Conservation (phyloP, 768 basidiomycete species). For the Exsudoporus frostii region DNA sequence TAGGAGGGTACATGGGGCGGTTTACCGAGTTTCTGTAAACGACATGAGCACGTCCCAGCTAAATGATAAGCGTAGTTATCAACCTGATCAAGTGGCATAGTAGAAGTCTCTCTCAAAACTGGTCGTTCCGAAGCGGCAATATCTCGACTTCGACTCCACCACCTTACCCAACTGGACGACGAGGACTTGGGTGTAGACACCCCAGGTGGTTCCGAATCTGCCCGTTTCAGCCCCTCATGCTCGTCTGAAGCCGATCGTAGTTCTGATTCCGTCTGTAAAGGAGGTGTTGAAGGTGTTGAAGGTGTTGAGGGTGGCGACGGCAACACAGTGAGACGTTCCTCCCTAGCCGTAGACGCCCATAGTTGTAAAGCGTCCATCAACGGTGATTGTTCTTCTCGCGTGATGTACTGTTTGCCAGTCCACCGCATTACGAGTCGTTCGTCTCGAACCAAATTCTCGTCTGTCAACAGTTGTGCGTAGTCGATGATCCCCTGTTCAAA, state of each 20-base stretch:
- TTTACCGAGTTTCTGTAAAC: constrained; percentile 12
- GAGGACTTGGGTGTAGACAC: constrained; percentile 40
- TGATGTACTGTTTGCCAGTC: constrained; percentile 71
- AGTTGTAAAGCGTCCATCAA: constrained; percentile 69
- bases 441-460: constrained; percentile 58
- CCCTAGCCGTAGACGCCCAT: constrained; percentile 44
- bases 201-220: constrained; percentile 37
- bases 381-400: constrained; percentile 69
- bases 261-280: constrained; percentile 30
- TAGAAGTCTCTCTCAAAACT: constrained; percentile 20
- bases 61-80: not conserved
- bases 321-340: constrained; percentile 20
- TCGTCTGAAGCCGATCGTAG: constrained; percentile 18
- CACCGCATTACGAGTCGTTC: constrained; percentile 73
- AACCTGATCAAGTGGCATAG: constrained; percentile 26
- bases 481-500: constrained; percentile 66
- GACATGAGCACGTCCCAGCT: not conserved
- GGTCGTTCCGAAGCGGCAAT: constrained; percentile 26
- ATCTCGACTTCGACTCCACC: constrained; percentile 72
- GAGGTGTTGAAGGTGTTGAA: constrained; percentile 2
- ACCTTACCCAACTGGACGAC: constrained; percentile 73
- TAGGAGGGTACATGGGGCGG: not conserved
- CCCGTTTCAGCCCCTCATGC: constrained; percentile 33
- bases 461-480: constrained; percentile 62
- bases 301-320: constrained; percentile 9